Conservation (phyloP, 2,329 filamentous ascomycete genomes). For the Penicillium sp. region DNA sequence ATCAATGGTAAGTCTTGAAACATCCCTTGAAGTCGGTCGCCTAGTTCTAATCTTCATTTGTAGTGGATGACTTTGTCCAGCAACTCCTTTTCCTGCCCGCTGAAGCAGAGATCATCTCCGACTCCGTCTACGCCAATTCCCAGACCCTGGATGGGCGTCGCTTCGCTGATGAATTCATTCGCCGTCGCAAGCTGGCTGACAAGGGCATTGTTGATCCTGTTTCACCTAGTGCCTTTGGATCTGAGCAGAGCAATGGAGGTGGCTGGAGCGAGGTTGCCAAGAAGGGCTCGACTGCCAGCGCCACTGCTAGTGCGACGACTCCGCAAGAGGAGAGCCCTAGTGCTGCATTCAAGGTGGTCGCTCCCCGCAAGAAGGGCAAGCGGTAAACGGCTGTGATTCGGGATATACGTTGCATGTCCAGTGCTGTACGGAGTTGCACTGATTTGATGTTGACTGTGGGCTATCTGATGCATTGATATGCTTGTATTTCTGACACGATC, state of each 20-base stretch:
- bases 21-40: not conserved
- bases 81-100: conserved; percentile 68
- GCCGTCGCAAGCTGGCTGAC: conserved; percentile 86
- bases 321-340: conserved; percentile 37
- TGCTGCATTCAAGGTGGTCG: conserved; percentile 80
- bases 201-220: conserved; percentile 73
- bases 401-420: not conserved
- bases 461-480: not conserved
- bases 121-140: conserved; percentile 80
- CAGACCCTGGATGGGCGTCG: conserved; percentile 87
- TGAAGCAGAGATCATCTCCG: conserved; percentile 76
- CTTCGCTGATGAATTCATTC: conserved; percentile 90
- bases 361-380: conserved; percentile 81
- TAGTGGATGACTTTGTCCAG: conserved; percentile 75
- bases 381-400: conserved; percentile 53
- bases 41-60: conserved; percentile 29
- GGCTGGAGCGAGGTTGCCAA: conserved; percentile 98
- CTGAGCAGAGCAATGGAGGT: conserved; percentile 50
- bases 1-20: conserved; percentile 55
- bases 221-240: conserved; percentile 48
- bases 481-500: not conserved
- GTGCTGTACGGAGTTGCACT: not conserved
- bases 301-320: conserved; percentile 41
- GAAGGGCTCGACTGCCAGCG: conserved; percentile 56
- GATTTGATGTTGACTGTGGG: too few relatives aligned